Base-by-base conservation (phyloP, 2,329 filamentous ascomycete species). In the Neonectria neomacrospora region DNA sequence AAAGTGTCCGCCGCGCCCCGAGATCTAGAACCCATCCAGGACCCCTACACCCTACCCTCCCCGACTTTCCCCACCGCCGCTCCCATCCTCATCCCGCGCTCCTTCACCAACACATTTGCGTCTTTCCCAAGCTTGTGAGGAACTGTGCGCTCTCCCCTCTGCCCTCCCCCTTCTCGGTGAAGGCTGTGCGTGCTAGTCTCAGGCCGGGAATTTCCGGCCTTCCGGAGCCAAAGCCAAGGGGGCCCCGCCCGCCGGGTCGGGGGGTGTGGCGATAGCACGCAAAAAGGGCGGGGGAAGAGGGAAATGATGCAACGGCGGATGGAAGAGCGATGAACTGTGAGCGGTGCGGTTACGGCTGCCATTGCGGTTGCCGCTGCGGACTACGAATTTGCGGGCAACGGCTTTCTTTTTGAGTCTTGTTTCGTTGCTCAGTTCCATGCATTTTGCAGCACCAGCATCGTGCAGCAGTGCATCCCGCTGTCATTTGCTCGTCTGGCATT, bases 121-220 rank as follows among this genome's bases (percentile, higher is more conserved):
- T 41, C 37, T 18, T 9, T 16, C 11, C 32, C 4, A 34, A 34
- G 32, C 37, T 28, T 20, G n/a, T 22, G 47, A 50, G n/a, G 16
- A 37, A n/a, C n/a, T 22, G 20, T 26, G 26, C 37, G 48, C 44
- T 39, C 28, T 47, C 16, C 11, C 20, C n/a, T 28, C 47, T 18
- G 11, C 23, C n/a, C 42, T 44, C 45, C 18, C 34, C 34, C 30
- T 11, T 26, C 28, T 51, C 44, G 42, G 44, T 50, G 42, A 26
- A 32, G 5, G 26, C 41, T 55, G 14, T 23, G 23, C 23, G 30
- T 39, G 32, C 48, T 47, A 37, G 48, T 50, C n/a, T 53, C 32
- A 58, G 55, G 54, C 63, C 63, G 63, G 58, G 58, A 65, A 55
- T 58, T 65, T 58, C 63, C 63, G 63, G 63, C 54, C 30, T 51